Percentiles rank a stretch among this genome's conserved stretches.
Evolutionary conservation across 2,329 filamentous ascomycete species (phyloP).

Genomic region (Botrytis paeoniae): DNA sequence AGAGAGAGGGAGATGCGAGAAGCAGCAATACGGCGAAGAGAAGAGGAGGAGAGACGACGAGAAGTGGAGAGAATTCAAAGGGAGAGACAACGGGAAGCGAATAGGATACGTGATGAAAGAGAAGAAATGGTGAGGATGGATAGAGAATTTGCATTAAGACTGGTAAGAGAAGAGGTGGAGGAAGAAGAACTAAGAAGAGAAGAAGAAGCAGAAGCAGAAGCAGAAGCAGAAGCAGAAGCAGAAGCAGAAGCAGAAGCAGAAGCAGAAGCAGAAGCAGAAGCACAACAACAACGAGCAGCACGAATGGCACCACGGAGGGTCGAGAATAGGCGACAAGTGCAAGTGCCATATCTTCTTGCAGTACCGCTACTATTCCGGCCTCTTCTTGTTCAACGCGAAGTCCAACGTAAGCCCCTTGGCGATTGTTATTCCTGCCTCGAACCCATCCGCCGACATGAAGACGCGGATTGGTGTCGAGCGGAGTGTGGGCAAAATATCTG

Average conservation of each 20-base stretch:
- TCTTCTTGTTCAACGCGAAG: not conserved
- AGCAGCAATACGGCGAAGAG: not conserved
- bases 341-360: not conserved
- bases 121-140: not conserved
- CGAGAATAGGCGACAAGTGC: not conserved
- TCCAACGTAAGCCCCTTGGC: not conserved
- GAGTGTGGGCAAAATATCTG: conserved; percentile 6
- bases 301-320: not conserved
- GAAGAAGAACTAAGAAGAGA: not conserved
- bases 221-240: not conserved
- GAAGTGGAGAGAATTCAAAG: not conserved
- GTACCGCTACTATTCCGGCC: not conserved
- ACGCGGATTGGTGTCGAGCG: not conserved
- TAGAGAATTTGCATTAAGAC: not conserved
- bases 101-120: not conserved
- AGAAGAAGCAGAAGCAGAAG: not conserved
- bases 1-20: not conserved
- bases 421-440: conserved; percentile 1
- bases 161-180: not conserved
- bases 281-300: not conserved
- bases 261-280: not conserved
- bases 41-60: not conserved
- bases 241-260: not conserved
- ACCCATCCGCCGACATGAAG: not conserved
- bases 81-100: not conserved